These are phyloP conservation scores for Zygosaccharomyces rouxii DNA, from an alignment of 805 yeast species.

Conservation along the genomic window DNA sequence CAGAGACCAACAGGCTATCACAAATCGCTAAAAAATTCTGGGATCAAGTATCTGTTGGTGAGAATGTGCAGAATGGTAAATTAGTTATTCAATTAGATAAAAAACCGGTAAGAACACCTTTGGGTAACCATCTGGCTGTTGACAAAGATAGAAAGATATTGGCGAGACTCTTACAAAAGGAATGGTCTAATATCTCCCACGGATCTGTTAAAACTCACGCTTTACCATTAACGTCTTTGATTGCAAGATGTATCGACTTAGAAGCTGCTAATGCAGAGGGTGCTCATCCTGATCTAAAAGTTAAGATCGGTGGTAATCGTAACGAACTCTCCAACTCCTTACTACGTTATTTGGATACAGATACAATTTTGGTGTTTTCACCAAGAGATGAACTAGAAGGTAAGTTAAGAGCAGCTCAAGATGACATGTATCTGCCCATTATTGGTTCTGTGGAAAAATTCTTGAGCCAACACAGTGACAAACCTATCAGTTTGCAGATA, in stretches of 20 bases:
- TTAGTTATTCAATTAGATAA: constrained; percentile 63
- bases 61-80: constrained; percentile 32
- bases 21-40: constrained; percentile 73
- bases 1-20: constrained; percentile 66
- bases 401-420: constrained; percentile 70
- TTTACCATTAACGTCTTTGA: constrained; percentile 82
- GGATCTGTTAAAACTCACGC: constrained; percentile 64
- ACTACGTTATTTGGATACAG: constrained; percentile 87
- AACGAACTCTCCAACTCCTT: constrained; percentile 55
- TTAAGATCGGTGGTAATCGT: constrained; percentile 57
- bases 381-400: constrained; percentile 83
- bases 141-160: constrained; percentile 56
- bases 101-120: constrained; percentile 78
- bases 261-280: constrained; percentile 36
- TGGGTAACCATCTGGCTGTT: constrained; percentile 64
- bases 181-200: constrained; percentile 75
- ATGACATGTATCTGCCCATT: constrained; percentile 69
- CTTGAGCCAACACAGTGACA: constrained; percentile 38
- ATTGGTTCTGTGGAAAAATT: constrained; percentile 61
- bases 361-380: constrained; percentile 82
- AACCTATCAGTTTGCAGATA: constrained; percentile 44
- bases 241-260: constrained; percentile 83
- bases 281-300: constrained; percentile 43
- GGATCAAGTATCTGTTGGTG: constrained; percentile 55
- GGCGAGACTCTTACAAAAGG: constrained; percentile 76